These are phyloP conservation scores for Kodamaea fungicola DNA, from an alignment of 1,139 yeast genomes.

Conservation along the genomic window DNA sequence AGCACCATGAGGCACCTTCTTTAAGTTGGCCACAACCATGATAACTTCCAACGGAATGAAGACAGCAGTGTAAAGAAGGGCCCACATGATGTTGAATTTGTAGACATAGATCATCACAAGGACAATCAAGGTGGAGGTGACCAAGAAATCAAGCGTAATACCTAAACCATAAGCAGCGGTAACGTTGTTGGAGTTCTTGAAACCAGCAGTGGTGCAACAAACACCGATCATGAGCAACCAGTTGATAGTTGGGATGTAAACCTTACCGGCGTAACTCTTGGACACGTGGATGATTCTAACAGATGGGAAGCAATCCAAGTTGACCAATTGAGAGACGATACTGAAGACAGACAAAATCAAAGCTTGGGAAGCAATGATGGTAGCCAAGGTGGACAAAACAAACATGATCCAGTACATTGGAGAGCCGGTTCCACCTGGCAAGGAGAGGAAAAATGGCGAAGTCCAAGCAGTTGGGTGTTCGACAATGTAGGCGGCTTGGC, in stretches of 20 bases:
- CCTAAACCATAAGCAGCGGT: constrained; percentile 63
- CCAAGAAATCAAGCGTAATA: constrained; percentile 50
- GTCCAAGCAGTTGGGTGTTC: constrained; percentile 36
- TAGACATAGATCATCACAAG: constrained; percentile 47
- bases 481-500: constrained; percentile 53
- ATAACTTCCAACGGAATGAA: constrained; percentile 47
- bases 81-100: constrained; percentile 30
- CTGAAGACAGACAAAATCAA: constrained; percentile 54
- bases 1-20: constrained; percentile 54
- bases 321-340: constrained; percentile 49
- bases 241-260: constrained; percentile 50
- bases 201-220: constrained; percentile 48
- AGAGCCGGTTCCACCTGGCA: constrained; percentile 48
- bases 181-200: constrained; percentile 46
- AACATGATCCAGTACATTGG: constrained; percentile 51
- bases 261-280: constrained; percentile 40
- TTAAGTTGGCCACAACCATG: constrained; percentile 45
- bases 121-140: constrained; percentile 46
- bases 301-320: constrained; percentile 52
- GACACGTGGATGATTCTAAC: constrained; percentile 45
- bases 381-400: constrained; percentile 49
- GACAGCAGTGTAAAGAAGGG: constrained; percentile 29
- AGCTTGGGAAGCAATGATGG: constrained; percentile 60
- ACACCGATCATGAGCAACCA: constrained; percentile 50
- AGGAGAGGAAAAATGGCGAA: constrained; percentile 45